Base-by-base conservation (phyloP, 1,139 yeast genomes). In the Diutina neorugosa region DNA sequence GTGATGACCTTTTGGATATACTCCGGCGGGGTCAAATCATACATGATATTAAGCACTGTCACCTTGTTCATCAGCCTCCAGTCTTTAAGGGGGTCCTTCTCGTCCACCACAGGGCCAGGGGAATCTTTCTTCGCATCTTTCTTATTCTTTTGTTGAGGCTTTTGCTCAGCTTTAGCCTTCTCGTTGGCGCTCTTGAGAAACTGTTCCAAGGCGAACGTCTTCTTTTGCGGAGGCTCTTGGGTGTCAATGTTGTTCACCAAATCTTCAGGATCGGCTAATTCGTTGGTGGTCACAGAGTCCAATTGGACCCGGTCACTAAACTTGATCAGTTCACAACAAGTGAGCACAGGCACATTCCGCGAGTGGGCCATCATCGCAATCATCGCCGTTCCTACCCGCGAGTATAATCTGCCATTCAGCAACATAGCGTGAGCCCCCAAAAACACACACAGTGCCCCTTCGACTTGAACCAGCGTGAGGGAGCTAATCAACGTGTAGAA, bases 371-470 rank as follows among this genome's bases (percentile, higher is more conserved):
- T 81, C 87, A 91, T 87, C 9, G 98, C 96, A 52, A 94, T 81
- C 69, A 91, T 74, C 1, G 97, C 97, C 16, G 97, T 86, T 18
- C 99, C 99, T 18, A 90, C 97, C 57, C 99, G 78, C 1, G 97
- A 86, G 65, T 88, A 90, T 55, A 94, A 76, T 65, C 91, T 81
- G 1, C 98, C 98, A 64, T 94, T 94, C 14, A 97, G 89, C 55
- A 93, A 76, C 88, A 94, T 91, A 42, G 98, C 95, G 65, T 93
- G 98, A 0, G 98, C 98, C 11, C 98, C 98, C 47, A 94, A 73
- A 66, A 94, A 86, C 5, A 93, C 96, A 59, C 87, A 86, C 61
- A 93, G 94, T 27, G 93, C 94, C 53, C 73, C 77, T 59, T 86
- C 89, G 58, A 84, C 81, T 58, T 91, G 76, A 11, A 90, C 84